Base-by-base conservation (phyloP, 192 early-diverging fungal species). In the Coemansia sp. region DNA sequence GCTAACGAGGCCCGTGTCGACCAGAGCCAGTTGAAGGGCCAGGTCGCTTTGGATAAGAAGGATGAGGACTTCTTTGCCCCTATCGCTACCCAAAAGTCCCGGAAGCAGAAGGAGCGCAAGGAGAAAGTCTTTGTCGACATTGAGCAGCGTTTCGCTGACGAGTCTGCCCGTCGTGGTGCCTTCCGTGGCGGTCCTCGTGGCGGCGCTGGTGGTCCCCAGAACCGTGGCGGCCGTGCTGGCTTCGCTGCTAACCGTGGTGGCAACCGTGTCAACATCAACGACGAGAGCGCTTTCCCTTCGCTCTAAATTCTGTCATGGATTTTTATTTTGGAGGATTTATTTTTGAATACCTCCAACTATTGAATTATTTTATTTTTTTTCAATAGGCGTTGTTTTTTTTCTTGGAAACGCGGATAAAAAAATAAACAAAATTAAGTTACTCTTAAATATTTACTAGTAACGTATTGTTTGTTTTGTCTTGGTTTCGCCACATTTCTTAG, bases 1-100 rank as follows among this genome's bases (percentile, higher is more conserved):
- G 88, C 95, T 74, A 97, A 97, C 84, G 93, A 96, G 74, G 95
- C 90, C 52, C 65, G 47, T 38, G 87, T 88, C 33, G 95, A 96
- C 69, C 87, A 93, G 50, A 75, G 82, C 66, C 86, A 94, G 82
- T 93, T 93, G 88, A 94, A 95, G 89, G 86, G 86, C 65, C 78
- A 87, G 61, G 88, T 90, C 71, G 82, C 87, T 32, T 82, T 96
- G 64, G 72, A 87, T 58, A 89, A 91, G 74, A 84, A 82, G 30
- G 91, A 93, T 30, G 88, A 90, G 61, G 91, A 87, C 33, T 92
- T 91, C 67, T 90, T 90, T 67, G 88, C 91, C n/a, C 80, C 84
- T 67, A 80, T 74, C 67, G 65, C 59, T 26, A 61, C 61, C 47
- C 86, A 80, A 75, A 83, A 77, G 84, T 63, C 86, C 77, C 79